These are phyloP conservation scores for Cystofilobasidium ferigula DNA, from an alignment of 768 basidiomycete genomes.

Conservation along the genomic window DNA sequence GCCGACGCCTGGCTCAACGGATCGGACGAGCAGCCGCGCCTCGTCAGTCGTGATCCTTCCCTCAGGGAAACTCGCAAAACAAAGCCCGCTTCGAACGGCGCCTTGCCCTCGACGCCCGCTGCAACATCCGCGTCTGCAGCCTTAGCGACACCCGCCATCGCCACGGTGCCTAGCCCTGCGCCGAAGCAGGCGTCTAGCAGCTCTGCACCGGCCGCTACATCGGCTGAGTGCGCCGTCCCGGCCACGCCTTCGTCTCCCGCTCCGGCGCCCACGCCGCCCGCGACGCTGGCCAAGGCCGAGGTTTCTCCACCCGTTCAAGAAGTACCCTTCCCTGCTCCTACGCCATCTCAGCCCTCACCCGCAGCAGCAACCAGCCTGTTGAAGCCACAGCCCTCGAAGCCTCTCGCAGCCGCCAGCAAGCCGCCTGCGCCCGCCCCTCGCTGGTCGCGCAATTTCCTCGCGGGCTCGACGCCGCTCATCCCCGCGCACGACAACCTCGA, in stretches of 20 bases:
- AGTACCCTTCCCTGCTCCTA: too few relatives aligned
- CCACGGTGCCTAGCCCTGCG: too few relatives aligned
- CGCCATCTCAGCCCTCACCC: too few relatives aligned
- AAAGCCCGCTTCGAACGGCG: background rate
- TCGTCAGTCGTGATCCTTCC: background rate
- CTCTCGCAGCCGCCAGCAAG: background rate
- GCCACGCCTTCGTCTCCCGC: background rate
- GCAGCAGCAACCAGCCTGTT: background rate
- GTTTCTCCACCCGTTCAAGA: too few relatives aligned
- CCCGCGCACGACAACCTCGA: constrained; percentile 38
- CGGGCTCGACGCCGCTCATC: constrained; percentile 38
- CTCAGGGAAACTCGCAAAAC: background rate
- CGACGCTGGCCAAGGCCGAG: too few relatives aligned
- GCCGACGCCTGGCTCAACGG: background rate
- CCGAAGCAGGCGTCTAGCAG: too few relatives aligned
- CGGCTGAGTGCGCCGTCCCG: too few relatives aligned
- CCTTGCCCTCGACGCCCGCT: too few relatives aligned
- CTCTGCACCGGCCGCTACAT: background rate
- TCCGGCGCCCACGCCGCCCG: background rate
- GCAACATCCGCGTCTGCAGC: too few relatives aligned
- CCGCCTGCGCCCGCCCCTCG: constrained; percentile 27
- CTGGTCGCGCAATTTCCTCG: constrained; percentile 40
- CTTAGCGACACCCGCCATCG: too few relatives aligned
- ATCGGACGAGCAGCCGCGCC: background rate
- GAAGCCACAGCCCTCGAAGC: background rate